These are phyloP conservation scores for Mucor racemosus DNA, from an alignment of 371 early-diverging fungal genomes.

Conservation along the genomic window DNA sequence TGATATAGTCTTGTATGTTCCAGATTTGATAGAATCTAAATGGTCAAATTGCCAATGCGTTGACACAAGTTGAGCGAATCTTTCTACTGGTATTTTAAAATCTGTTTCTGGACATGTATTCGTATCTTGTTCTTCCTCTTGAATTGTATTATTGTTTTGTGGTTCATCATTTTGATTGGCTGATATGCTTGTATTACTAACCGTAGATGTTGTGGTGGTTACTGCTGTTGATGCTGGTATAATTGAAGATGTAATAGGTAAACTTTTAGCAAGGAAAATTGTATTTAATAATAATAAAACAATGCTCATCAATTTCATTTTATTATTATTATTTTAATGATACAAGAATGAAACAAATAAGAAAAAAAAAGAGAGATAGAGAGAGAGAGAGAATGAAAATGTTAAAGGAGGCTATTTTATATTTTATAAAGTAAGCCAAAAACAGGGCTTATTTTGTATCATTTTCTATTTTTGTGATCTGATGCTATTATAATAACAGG, in stretches of 20 bases:
- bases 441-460: conserved; percentile 3
- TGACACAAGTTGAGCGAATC: conserved; percentile 43
- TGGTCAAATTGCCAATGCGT: conserved; percentile 55
- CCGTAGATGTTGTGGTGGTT: neutral
- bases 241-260: conserved; percentile 19
- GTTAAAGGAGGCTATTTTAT: conserved; percentile 6
- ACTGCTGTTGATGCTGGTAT: neutral
- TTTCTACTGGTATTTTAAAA: conserved; percentile 30
- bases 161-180: conserved; percentile 5
- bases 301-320: conserved; percentile 17
- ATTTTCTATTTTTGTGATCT: neutral
- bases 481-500: neutral
- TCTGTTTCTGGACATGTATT: conserved; percentile 17
- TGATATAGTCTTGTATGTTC: conserved; percentile 36
- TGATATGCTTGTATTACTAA: neutral
- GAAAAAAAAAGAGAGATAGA: conserved; percentile 11
- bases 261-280: neutral
- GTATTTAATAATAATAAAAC: conserved; percentile 16
- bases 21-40: conserved; percentile 40
- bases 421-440: conserved; percentile 7
- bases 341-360: conserved; percentile 12
- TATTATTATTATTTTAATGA: conserved; percentile 9
- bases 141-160: neutral
- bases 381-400: conserved; percentile 11
- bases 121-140: neutral